Conservation (phyloP, 208 protist genomes). For the Acanthamoeba triangularis region DNA sequence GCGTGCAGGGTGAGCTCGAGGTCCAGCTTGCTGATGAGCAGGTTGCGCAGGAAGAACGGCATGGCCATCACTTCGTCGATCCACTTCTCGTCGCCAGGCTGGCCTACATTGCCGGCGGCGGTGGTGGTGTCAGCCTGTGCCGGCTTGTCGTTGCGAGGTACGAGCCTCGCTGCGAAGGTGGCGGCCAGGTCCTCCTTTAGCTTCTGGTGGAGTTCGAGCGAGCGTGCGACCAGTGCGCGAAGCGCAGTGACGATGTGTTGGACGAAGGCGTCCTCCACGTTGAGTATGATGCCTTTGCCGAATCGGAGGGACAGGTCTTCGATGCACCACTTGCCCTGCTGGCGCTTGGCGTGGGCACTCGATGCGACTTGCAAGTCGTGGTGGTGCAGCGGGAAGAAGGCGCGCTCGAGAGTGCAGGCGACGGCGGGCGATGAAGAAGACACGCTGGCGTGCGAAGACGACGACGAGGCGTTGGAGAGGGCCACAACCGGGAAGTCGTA, state of each 20-base stretch:
- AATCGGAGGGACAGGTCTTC: constrained; percentile 36
- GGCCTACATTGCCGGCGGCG: neutral
- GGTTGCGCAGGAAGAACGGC: constrained; percentile 30
- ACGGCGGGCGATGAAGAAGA: constrained; percentile 5
- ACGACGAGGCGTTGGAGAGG: neutral
- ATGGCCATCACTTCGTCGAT: neutral
- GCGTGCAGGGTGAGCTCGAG: constrained; percentile 62
- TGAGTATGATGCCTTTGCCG: constrained; percentile 23
- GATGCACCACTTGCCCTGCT: constrained; percentile 15
- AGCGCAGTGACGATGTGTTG: constrained; percentile 2
- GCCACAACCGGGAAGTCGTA: constrained; percentile 59
- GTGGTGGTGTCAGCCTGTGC: neutral
- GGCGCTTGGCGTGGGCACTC: neutral
- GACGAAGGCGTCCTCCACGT: constrained; percentile 64
- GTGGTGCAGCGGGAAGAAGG: neutral
- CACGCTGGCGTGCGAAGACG: neutral
- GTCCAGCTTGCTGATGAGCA: constrained; percentile 59
- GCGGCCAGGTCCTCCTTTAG: neutral
- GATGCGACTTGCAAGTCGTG: neutral
- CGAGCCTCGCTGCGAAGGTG: neutral
- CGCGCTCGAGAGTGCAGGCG: neutral
- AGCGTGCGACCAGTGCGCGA: constrained; percentile 12
- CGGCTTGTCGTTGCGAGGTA: neutral
- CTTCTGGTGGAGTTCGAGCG: constrained; percentile 1
- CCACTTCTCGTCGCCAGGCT: neutral